phyloP scores from a whole-genome alignment of 2,329 filamentous ascomycete species.

The Zymoseptoria pseudotritici region DNA sequence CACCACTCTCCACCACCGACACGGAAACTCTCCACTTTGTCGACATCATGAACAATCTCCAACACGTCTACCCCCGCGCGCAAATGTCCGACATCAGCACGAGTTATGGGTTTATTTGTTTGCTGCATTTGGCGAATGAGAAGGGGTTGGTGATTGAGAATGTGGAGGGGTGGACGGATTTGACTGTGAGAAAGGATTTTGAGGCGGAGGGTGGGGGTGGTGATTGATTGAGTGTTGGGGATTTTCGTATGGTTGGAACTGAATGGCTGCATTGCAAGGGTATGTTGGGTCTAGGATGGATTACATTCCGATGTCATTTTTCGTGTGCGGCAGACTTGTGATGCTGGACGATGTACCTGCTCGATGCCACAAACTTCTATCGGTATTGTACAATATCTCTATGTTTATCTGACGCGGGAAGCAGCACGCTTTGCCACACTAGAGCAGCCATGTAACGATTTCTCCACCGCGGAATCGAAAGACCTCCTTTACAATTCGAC shows the following conservation, averaged over 20 bases:
- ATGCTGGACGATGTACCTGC: no score
- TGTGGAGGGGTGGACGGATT: conserved; percentile 43
- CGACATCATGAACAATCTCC: conserved; percentile 80
- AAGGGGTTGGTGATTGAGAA: conserved; percentile 75
- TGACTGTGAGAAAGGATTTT: conserved; percentile 42
- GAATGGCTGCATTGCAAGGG: no score
- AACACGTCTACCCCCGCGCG: conserved; percentile 75
- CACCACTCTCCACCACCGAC: conserved; percentile 29
- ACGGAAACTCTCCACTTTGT: conserved; percentile 69
- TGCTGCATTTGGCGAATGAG: conserved; percentile 87
- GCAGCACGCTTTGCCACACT: background rate
- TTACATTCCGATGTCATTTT: no score
- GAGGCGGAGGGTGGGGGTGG: conserved; percentile 20
- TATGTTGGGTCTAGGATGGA: no score
- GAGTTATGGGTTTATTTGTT: conserved; percentile 83
- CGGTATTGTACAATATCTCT: background rate
- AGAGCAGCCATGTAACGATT: no score
- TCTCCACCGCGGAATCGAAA: background rate
- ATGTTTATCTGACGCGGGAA: background rate
- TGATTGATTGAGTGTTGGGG: background rate
- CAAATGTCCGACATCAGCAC: conserved; percentile 93
- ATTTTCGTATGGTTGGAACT: background rate
- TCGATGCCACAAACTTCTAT: no score
- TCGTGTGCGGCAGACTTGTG: no score
- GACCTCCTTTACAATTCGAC: background rate